Evolutionary conservation across 2,329 filamentous ascomycete species (phyloP), one percentile per base, ranked within the genome.

Genomic region (Trichoderma aggressivum): DNA sequence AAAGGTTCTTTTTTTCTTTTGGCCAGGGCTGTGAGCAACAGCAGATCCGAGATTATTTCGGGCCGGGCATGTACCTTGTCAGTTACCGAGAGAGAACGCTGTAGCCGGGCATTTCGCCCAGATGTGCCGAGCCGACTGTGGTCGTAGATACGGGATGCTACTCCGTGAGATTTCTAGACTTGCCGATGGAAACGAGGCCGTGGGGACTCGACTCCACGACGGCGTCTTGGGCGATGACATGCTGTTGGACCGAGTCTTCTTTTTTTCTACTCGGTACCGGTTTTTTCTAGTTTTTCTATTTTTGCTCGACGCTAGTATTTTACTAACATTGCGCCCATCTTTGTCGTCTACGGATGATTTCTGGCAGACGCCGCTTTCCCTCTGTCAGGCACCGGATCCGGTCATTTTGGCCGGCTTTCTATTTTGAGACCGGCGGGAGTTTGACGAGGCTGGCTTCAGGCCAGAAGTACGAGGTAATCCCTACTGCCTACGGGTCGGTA

Each of bases 41-140:
- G 62, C 28, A 65, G 62, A 65, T 66, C 63, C 63, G 63, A 66
- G 63, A 56, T 66, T 55, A 28, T 53, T 32, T 34, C n/a, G 47
- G 47, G 47, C 21, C 47, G 21, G 47, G 47, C 11, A 53, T 53
- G 47, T 53, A 53, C 47, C 47, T 53, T 53, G 47, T 53, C 47
- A 53, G 47, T 53, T 53, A 24, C 47, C 47, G n/a, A 53, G 47
- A 12, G 43, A 50, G n/a, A 18, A 50, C 10, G 10, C 43, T 50
- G 43, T 21, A 21, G 43, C n/a, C 43, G n/a, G n/a, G 43, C n/a
- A 21, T 12, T 50, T 50, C 43, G 43, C 43, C n/a, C 18, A 21
- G 43, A 21, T 21, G n/a, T 24, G 47, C 47, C 47, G 47, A 53
- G 47, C 21, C 47, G 24, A 18, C 16, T 0, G n/a, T 30, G 14